A percentile compares a stretch with the other conserved stretches of the same genome.
phyloP scores from a whole-genome alignment of 306 rosid genomes.

The Urtica urens region DNA sequence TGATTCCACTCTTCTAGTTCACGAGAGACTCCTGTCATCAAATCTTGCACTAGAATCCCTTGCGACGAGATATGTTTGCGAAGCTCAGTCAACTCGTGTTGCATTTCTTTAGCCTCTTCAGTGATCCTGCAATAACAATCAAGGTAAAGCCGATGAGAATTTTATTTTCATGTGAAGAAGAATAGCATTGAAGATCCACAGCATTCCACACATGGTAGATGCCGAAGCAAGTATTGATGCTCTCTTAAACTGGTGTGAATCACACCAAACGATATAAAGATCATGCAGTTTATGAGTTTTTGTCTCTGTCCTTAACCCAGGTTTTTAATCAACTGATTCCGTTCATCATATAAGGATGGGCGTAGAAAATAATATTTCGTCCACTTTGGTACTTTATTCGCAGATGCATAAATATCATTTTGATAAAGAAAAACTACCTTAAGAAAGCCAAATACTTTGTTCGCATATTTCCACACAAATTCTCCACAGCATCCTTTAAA shows the following conservation, averaged over 20 bases:
- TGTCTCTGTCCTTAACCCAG: too few relatives aligned
- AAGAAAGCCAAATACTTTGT: constrained; percentile 83
- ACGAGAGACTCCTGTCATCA: constrained; percentile 84
- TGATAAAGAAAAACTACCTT: constrained; percentile 53
- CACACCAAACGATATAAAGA: neutral
- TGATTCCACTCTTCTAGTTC: constrained; percentile 77
- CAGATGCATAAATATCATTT: too few relatives aligned
- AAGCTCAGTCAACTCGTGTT: constrained; percentile 82
- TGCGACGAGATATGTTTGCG: constrained; percentile 80
- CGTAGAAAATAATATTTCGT: too few relatives aligned
- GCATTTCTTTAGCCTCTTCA: constrained; percentile 92
- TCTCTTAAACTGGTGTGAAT: neutral
- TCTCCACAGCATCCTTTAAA: constrained; percentile 93
- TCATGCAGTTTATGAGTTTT: too few relatives aligned
- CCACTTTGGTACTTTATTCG: too few relatives aligned
- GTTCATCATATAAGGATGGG: too few relatives aligned
- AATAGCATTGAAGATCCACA: neutral
- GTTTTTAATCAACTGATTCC: too few relatives aligned
- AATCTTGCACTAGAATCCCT: constrained; percentile 85
- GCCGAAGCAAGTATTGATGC: neutral
- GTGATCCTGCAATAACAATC: constrained; percentile 52
- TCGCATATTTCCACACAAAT: constrained; percentile 82
- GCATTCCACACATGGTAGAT: neutral
- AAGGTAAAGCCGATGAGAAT: constrained; percentile 10
- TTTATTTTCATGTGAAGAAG: neutral